phyloP scores from a whole-genome alignment of 2,329 filamentous ascomycete genomes.

The Fusarium hainanense region DNA sequence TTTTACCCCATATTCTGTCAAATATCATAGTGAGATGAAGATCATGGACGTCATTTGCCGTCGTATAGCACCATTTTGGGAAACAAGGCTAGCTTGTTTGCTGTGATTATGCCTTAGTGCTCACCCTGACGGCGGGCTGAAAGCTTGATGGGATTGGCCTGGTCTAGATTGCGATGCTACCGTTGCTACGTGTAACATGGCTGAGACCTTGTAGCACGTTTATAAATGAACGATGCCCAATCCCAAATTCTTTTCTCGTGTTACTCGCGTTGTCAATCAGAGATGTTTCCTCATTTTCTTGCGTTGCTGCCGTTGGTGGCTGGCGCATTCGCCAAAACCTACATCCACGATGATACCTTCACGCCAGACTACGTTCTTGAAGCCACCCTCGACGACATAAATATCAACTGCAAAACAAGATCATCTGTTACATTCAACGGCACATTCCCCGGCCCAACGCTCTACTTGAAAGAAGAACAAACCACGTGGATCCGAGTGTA shows the following conservation, averaged over 20 bases:
- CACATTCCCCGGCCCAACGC: constrained; percentile 13
- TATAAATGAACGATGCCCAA: too few species aligned
- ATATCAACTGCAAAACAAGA: constrained; percentile 20
- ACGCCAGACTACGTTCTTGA: constrained; percentile 28
- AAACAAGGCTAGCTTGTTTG: not conserved
- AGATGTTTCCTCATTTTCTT: not conserved
- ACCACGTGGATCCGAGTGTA: constrained; percentile 36
- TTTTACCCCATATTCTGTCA: not conserved
- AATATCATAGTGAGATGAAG: not conserved
- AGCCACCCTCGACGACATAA: constrained; percentile 12
- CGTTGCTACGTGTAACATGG: not conserved
- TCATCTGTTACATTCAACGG: constrained; percentile 21
- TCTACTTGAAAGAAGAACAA: constrained; percentile 19
- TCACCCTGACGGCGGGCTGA: constrained; percentile 9
- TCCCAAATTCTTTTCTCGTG: too few species aligned
- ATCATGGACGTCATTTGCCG: constrained; percentile 9
- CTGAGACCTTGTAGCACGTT: not conserved
- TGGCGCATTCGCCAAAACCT: not conserved
- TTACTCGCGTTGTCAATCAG: not conserved
- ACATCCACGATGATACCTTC: constrained; percentile 17
- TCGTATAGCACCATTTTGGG: not conserved
- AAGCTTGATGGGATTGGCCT: constrained; percentile 17
- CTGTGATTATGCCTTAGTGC: constrained; percentile 15
- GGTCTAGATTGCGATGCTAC: not conserved
- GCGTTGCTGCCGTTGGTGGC: constrained; percentile 19